Evolutionary conservation across 176 grass and related monocot species (phyloP).

Genomic region (Luzula sylvatica): DNA sequence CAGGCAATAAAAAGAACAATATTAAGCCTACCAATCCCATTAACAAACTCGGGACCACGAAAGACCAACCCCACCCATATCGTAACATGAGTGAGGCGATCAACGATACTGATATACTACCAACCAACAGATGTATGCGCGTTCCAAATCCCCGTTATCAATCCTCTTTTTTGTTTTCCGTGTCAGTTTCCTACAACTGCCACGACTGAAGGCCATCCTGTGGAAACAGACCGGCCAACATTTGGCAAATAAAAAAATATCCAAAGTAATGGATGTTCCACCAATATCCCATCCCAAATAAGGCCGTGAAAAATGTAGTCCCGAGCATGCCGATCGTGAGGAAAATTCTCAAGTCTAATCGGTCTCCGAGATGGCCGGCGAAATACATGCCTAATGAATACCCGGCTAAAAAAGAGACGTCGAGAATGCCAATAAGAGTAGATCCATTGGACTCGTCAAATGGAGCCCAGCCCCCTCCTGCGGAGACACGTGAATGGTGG

Average conservation of each 20-base stretch:
- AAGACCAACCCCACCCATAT: slow-evolving; percentile 85
- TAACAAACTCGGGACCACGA: slow-evolving; percentile 58
- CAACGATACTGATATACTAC: slow-evolving; percentile 69
- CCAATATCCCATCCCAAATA: too few relatives aligned
- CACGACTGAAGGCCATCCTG: slow-evolving; percentile 74
- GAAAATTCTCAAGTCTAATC: too few relatives aligned
- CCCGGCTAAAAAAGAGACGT: slow-evolving; percentile 52
- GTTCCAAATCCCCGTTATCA: slow-evolving; percentile 93
- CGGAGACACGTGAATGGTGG: slow-evolving; percentile 7
- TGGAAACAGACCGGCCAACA: slow-evolving; percentile 66
- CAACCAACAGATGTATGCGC: slow-evolving; percentile 59
- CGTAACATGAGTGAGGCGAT: slow-evolving; percentile 64
- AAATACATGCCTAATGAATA: too few relatives aligned
- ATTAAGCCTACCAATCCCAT: slow-evolving; percentile 47
- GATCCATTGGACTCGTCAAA: slow-evolving; percentile 50
- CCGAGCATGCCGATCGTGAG: too few relatives aligned
- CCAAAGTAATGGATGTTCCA: slow-evolving; percentile 53
- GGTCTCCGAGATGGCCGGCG: too few relatives aligned
- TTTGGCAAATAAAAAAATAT: slow-evolving; percentile 69
- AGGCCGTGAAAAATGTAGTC: too few relatives aligned
- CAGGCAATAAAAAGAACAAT: slow-evolving; percentile 52
- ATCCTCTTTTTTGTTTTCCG: slow-evolving; percentile 74
- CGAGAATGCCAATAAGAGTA: slow-evolving; percentile 46
- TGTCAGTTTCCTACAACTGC: slow-evolving; percentile 83
- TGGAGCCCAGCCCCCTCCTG: slow-evolving; percentile 42